Conservation (phyloP, 106 monocot genomes). For the Platanthera guangdongensis region DNA sequence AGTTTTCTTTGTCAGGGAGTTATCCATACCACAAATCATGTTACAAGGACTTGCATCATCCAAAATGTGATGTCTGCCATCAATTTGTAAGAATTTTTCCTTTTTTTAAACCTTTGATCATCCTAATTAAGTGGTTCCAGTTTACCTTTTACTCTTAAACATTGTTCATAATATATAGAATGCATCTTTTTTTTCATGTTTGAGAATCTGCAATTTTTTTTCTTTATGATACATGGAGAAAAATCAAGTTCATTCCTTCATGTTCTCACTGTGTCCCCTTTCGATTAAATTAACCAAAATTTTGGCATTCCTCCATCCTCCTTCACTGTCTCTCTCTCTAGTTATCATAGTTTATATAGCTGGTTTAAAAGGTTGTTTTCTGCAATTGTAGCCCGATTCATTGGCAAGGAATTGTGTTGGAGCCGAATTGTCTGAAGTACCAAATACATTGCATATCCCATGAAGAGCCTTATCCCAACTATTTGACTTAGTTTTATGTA, state of each 20-base stretch:
- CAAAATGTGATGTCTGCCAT: slow-evolving; percentile 93
- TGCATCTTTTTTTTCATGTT: neutral
- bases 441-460: neutral
- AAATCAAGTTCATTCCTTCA: neutral
- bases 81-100: slow-evolving; percentile 66
- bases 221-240: neutral
- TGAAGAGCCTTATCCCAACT: too few species aligned
- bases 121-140: neutral
- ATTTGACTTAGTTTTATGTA: too few species aligned
- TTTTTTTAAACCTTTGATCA: neutral
- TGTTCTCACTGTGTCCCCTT: neutral
- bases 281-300: neutral
- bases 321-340: neutral
- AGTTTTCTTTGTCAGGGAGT: slow-evolving; percentile 85
- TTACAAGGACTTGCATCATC: slow-evolving; percentile 88
- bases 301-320: neutral
- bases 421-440: neutral
- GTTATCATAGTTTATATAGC: neutral
- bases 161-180: neutral
- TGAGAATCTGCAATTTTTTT: neutral
- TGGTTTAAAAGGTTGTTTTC: neutral
- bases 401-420: neutral
- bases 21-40: slow-evolving; percentile 81
- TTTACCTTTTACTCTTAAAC: neutral
- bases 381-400: neutral